phyloP scores from a whole-genome alignment of 768 basidiomycete species.

The Amanita molliuscula region DNA sequence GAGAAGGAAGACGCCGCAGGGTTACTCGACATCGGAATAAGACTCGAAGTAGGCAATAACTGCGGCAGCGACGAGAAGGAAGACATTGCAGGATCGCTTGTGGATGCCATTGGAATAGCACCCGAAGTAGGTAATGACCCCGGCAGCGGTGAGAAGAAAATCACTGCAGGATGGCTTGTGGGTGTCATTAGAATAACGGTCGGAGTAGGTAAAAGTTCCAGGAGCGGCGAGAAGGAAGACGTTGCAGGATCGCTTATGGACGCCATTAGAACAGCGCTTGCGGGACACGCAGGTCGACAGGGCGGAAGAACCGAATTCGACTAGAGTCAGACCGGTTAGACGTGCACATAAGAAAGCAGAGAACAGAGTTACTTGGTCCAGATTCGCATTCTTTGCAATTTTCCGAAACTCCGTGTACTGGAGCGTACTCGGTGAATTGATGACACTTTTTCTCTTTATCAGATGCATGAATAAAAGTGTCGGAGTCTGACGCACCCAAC shows the following conservation, averaged over 20 bases:
- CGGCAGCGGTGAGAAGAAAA: not conserved
- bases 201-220: too few relatives aligned
- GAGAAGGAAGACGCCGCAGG: not conserved
- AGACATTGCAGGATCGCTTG: too few relatives aligned
- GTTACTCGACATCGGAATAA: not conserved
- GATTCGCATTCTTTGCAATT: slow-evolving; percentile 17
- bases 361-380: slow-evolving; percentile 15
- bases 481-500: slow-evolving; percentile 22
- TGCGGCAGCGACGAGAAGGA: too few relatives aligned
- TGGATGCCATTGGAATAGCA: too few relatives aligned
- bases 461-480: not conserved
- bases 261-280: not conserved
- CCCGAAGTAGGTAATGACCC: not conserved
- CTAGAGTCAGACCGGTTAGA: not conserved
- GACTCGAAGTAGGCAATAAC: too few relatives aligned
- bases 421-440: slow-evolving; percentile 23
- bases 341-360: not conserved
- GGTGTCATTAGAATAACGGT: too few relatives aligned
- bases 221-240: too few relatives aligned
- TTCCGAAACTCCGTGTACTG: slow-evolving; percentile 15
- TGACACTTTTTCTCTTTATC: slow-evolving; percentile 17
- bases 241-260: too few relatives aligned
- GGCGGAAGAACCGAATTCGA: not conserved
- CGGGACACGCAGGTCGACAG: not conserved
- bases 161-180: not conserved